These are phyloP conservation scores for Entomortierella chlamydospora DNA, from an alignment of 192 early-diverging fungal genomes.

Conservation along the genomic window DNA sequence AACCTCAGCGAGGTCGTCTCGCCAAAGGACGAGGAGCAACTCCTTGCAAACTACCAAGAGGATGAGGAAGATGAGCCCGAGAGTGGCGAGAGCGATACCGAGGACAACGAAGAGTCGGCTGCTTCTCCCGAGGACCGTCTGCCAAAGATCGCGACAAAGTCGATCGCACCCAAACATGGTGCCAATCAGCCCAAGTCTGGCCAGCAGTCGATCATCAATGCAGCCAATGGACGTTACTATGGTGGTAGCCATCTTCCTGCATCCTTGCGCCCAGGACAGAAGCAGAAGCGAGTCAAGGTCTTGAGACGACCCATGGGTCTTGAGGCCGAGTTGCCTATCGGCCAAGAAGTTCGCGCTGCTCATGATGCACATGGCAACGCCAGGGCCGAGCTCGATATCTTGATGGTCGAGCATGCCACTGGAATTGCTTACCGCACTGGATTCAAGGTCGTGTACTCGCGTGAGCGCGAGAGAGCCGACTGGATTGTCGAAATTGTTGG, in stretches of 20 bases:
- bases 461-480: constrained; percentile 38
- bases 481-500: constrained; percentile 45
- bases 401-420: constrained; percentile 44
- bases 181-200: neutral
- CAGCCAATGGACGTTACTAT: constrained; percentile 39
- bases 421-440: constrained; percentile 44
- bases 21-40: neutral
- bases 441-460: constrained; percentile 46
- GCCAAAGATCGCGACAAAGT: constrained; percentile 47
- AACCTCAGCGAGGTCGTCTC: constrained; percentile 17
- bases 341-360: constrained; percentile 35
- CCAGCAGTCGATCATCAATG: constrained; percentile 11
- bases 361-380: constrained; percentile 35
- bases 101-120: neutral
- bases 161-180: neutral
- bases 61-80: constrained; percentile 1
- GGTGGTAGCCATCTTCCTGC: constrained; percentile 50
- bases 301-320: constrained; percentile 33
- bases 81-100: neutral
- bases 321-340: constrained; percentile 45
- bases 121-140: constrained; percentile 25
- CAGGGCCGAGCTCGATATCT: constrained; percentile 41
- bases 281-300: constrained; percentile 32
- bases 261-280: constrained; percentile 19
- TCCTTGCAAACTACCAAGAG: neutral